A percentile compares a stretch with the other conserved stretches of the same genome.
Evolutionary conservation across 148 eudicot species (phyloP).

Genomic region (Pouteria glomerata): DNA sequence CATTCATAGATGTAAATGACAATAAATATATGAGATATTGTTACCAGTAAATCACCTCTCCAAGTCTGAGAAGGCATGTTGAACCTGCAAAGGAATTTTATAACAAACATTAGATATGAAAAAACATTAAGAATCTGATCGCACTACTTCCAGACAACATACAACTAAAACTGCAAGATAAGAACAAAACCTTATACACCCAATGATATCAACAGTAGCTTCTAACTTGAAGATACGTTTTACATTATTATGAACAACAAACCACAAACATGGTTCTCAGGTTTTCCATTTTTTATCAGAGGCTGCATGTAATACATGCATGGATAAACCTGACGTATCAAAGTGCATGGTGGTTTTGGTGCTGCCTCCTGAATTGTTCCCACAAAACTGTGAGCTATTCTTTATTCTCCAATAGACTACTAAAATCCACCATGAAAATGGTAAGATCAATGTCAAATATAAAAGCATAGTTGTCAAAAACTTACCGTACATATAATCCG

Average conservation of each 20-base stretch:
- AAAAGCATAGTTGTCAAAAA: too few relatives aligned
- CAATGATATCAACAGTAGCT: neutral
- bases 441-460: neutral
- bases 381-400: neutral
- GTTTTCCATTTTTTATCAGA: neutral
- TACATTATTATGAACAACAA: neutral
- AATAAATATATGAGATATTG: neutral
- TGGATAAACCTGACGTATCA: neutral
- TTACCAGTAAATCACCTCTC: slow-evolving; percentile 52
- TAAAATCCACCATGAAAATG: neutral
- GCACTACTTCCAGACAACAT: slow-evolving; percentile 3
- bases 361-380: neutral
- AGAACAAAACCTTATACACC: neutral
- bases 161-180: neutral
- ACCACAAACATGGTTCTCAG: neutral
- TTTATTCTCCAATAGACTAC: neutral
- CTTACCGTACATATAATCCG: too few relatives aligned
- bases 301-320: neutral
- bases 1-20: neutral
- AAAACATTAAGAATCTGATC: neutral
- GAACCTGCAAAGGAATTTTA: slow-evolving; percentile 47
- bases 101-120: neutral
- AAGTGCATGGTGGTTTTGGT: neutral
- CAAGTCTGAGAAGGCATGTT: slow-evolving; percentile 67
- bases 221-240: neutral